Evolutionary conservation across 2,329 filamentous ascomycete species (phyloP).

Genomic region (Neofusicoccum cordaticola): DNA sequence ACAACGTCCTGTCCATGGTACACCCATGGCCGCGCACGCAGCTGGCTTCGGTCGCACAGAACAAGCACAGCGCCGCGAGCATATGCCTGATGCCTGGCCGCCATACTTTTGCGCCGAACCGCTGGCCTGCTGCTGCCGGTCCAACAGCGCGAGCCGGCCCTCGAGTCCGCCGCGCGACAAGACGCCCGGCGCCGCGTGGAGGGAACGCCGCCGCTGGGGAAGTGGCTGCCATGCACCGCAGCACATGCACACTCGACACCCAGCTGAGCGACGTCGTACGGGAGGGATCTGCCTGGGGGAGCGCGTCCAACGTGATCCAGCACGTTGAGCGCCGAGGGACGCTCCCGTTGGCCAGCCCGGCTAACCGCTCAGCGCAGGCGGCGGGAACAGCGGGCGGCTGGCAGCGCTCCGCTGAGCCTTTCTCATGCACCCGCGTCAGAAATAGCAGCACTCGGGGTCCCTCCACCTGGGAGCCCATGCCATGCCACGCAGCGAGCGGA

Average conservation of each 20-base stretch:
- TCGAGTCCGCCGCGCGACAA: neutral
- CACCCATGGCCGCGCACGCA: conserved; percentile 5
- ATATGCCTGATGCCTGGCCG: neutral
- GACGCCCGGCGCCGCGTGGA: neutral
- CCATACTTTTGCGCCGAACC: neutral
- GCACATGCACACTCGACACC: conserved; percentile 7
- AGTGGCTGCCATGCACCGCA: neutral
- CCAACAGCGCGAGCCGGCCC: neutral
- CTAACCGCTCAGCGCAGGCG: neutral
- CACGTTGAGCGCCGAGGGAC: conserved; percentile 1
- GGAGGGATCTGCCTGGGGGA: conserved; percentile 10
- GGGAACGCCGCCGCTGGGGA: neutral
- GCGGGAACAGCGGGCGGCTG: conserved; percentile 6
- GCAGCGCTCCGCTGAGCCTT: neutral
- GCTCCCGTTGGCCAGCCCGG: neutral
- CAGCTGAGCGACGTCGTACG: conserved; percentile 6
- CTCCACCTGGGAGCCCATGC: no score
- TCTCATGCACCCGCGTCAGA: neutral
- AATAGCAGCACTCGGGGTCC: neutral
- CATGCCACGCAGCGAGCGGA: no score
- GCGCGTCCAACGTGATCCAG: conserved; percentile 6
- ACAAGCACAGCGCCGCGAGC: neutral
- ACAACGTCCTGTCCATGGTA: conserved; percentile 4
- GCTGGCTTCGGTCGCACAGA: conserved; percentile 10
- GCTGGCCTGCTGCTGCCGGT: neutral